Evolutionary conservation across 768 basidiomycete genomes (phyloP).

Genomic region (Kwoniella mangroviensis): DNA sequence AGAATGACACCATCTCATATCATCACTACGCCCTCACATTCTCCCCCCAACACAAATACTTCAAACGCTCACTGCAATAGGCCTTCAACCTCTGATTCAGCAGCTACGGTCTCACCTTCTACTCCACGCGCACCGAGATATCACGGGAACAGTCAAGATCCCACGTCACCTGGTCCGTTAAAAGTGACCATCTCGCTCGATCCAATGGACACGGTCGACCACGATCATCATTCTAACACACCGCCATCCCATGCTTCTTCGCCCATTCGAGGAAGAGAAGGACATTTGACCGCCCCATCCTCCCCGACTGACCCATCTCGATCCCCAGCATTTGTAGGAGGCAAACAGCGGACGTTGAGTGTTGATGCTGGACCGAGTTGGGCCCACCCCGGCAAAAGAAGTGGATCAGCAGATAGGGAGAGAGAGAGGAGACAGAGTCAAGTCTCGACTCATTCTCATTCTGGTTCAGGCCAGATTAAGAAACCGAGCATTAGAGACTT

Average conservation of each 20-base stretch:
- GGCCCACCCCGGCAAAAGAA: constrained; percentile 15
- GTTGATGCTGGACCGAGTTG: constrained; percentile 19
- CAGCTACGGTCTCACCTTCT: constrained; percentile 17
- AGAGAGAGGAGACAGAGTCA: constrained; percentile 46
- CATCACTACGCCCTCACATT: constrained; percentile 17
- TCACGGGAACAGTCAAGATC: constrained; percentile 12
- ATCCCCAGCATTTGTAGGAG: not conserved
- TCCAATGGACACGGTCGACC: constrained; percentile 16
- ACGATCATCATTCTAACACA: constrained; percentile 10
- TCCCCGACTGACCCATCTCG: constrained; percentile 16
- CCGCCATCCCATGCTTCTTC: constrained; percentile 8
- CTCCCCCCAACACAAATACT: constrained; percentile 3
- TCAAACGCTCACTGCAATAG: not conserved
- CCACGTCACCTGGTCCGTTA: constrained; percentile 18
- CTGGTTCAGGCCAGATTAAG: constrained; percentile 20
- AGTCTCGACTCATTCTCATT: constrained; percentile 25
- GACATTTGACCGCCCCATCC: constrained; percentile 15
- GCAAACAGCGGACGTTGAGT: constrained; percentile 29
- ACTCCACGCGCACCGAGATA: constrained; percentile 24
- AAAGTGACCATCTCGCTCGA: constrained; percentile 28
- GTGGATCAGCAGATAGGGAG: constrained; percentile 20
- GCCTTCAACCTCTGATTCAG: constrained; percentile 9
- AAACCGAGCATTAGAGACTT: constrained; percentile 53
- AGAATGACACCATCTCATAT: constrained; percentile 17
- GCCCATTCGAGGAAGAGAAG: constrained; percentile 17